Base-by-base conservation (phyloP, 192 early-diverging fungal species). In the Coemansia sp. region DNA sequence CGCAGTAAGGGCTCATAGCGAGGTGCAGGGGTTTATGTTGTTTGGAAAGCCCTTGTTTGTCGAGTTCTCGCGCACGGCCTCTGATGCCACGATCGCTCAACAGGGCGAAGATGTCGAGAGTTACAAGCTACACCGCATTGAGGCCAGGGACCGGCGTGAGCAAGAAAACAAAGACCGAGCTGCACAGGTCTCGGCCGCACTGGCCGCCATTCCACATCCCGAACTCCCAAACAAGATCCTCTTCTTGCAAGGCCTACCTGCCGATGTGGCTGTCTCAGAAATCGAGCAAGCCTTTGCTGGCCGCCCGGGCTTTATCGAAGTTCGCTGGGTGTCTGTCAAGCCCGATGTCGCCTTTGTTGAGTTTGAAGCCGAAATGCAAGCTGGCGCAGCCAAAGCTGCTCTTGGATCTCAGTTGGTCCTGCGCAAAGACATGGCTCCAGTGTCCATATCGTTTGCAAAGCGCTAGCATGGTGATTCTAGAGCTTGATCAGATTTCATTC, bases 321-420 rank as follows among this genome's bases (percentile, higher is more conserved):
- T 98, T 29, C 95, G 97, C 80, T 86, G 93, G 70, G 92, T 99
- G 10, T 90, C 93, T 6, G 90, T 92, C 70, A 95, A 94, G 73
- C 90, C 88, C 68, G 94, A 92, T 34, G 94, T 98, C 76, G 95
- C 96, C 0, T 99, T 99, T 85, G 95, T 98, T 46, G 96, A 98
- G 80, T 99, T 94, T 76, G 93, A 92, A 31, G 86, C 86, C n/a
- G 97, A 97, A 36, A 67, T 84, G 14, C 91, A 94, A 67, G 87
- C 94, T 2, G 89, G 86, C n/a, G 74, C 85, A 34, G 96, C 94
- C 61, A 94, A 94, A 73, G 83, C 84, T 34, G 85, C 89, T 15
- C 77, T 95, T 57, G 66, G 61, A n/a, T 57, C 64, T 14, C 58
- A 66, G 64, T 66, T 72, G 76, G 17, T 45, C 4, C 23, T 50